These are phyloP conservation scores for Sistotremastrum niveocremeum DNA, from an alignment of 768 basidiomycete genomes.

Conservation along the genomic window DNA sequence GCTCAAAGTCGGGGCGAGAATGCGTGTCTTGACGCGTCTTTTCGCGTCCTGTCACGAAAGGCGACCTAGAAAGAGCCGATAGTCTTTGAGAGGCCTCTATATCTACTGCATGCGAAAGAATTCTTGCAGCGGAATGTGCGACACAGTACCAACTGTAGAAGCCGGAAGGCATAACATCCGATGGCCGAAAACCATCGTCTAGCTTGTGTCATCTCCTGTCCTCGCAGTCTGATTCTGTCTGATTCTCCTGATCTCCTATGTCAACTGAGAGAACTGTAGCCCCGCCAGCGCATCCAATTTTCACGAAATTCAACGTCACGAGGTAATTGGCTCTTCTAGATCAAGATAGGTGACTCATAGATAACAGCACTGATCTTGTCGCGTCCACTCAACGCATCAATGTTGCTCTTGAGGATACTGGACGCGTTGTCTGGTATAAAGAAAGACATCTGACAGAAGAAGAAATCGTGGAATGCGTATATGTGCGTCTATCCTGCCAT, in stretches of 20 bases:
- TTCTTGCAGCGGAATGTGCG: constrained; percentile 42
- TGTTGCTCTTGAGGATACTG: constrained; percentile 41
- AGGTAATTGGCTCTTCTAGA: too few species aligned
- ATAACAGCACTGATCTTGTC: constrained; percentile 55
- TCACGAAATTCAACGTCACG: too few species aligned
- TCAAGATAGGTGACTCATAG: too few species aligned
- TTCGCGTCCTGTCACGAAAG: too few species aligned
- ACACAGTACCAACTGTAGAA: constrained; percentile 65
- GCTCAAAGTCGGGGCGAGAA: background rate
- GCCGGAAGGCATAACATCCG: constrained; percentile 45
- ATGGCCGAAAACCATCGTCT: too few species aligned
- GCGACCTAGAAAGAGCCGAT: too few species aligned
- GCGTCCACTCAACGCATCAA: constrained; percentile 49
- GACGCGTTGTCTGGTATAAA: constrained; percentile 64
- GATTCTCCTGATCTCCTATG: too few species aligned
- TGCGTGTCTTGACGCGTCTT: background rate
- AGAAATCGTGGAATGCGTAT: constrained; percentile 63
- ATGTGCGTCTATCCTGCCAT: constrained; percentile 31
- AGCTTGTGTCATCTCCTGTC: too few species aligned
- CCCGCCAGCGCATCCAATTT: too few species aligned
- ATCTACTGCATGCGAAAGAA: constrained; percentile 48
- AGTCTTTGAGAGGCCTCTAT: constrained; percentile 30
- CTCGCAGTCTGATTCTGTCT: too few species aligned
- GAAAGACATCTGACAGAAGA: constrained; percentile 61
- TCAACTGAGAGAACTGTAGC: too few species aligned